A percentile compares a stretch with the other conserved stretches of the same genome.
Conservation (phyloP, 495 filamentous ascomycete genomes). For the Pyronema omphalodes region DNA sequence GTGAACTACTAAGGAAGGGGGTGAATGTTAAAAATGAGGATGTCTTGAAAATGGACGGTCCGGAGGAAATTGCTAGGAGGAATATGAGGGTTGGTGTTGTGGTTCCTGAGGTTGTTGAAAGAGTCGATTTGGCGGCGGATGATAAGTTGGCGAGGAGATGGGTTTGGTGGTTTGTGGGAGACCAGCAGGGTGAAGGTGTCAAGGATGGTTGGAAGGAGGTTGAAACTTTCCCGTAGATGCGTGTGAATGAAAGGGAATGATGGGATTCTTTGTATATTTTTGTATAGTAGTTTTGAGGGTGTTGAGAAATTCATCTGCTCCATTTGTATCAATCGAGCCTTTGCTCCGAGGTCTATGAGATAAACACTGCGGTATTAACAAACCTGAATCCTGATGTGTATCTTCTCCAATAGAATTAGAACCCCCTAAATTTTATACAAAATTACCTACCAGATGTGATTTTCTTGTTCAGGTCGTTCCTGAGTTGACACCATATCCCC, state of each 20-base stretch:
- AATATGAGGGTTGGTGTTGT: constrained; percentile 83
- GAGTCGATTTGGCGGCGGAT: constrained; percentile 48
- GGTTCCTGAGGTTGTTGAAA: constrained; percentile 61
- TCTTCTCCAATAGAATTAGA: no score
- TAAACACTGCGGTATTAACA: no score
- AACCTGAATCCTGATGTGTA: no score
- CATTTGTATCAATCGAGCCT: no score
- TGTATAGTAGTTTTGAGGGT: no score
- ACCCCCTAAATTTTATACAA: no score
- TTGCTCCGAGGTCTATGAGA: no score
- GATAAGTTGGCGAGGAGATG: constrained; percentile 44
- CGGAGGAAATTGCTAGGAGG: constrained; percentile 36
- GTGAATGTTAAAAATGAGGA: constrained; percentile 42
- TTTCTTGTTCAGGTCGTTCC: no score
- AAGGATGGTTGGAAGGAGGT: constrained; percentile 48
- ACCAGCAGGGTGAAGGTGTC: constrained; percentile 25
- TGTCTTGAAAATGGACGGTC: constrained; percentile 36
- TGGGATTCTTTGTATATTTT: no score
- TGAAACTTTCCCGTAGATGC: constrained; percentile 58
- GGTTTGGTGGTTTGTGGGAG: constrained; percentile 30
- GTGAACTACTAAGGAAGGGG: constrained; percentile 39
- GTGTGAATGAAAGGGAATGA: neutral
- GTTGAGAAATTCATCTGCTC: no score
- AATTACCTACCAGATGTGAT: no score
- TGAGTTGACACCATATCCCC: no score